Base-by-base conservation (phyloP, 805 yeast genomes). In the Zygoascus ofunaensis region DNA sequence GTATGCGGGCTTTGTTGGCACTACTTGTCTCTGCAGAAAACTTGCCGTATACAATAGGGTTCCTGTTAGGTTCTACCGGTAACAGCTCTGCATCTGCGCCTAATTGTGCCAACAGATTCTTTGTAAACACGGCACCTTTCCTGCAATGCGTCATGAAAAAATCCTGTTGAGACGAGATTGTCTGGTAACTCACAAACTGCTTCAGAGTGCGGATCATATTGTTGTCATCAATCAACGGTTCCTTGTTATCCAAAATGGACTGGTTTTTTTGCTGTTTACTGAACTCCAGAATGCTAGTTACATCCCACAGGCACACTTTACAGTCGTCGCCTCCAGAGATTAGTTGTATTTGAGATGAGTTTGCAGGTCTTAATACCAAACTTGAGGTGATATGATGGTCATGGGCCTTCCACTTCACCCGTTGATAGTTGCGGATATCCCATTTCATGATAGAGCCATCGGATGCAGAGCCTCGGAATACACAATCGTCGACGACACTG, bases 21-120 rank as follows among this genome's bases (percentile, higher is more conserved):
- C 19, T 14, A 3, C 45, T 19, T 4, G 32, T 38, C 8, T 48
- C 41, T 17, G 66, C 63, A 18, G 48, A 45, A 62, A 90, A 90
- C 5, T 69, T 65, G 0, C 92, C 92, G 55, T 76, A 80, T 0
- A 90, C 90, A 2, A 89, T 76, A 0, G 98, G 97, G 55, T 89
- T 89, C 23, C 55, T 49, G 3, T 87, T 87, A 55, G 81, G 70
- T 5, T 74, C 71, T 4, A 86, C 84, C 0, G 95, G 86, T 14
- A 90, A 59, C 24, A 89, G 64, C 48, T 75, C 73, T 0, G 94
- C 70, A 8, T 71, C 66, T 1, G 73, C 72, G 7, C 97, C 97
- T 45, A 83, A 67, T 33, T 68, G 72, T 41, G 75, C 71, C 44
- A 87, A 70, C 17, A 87, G 63, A 46, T 74, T 72, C 33, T 76